Percentiles rank a stretch among this genome's conserved stretches.
Evolutionary conservation across 73 alveolate genomes (phyloP).

Genomic region (Tetrahymena thermophila): DNA sequence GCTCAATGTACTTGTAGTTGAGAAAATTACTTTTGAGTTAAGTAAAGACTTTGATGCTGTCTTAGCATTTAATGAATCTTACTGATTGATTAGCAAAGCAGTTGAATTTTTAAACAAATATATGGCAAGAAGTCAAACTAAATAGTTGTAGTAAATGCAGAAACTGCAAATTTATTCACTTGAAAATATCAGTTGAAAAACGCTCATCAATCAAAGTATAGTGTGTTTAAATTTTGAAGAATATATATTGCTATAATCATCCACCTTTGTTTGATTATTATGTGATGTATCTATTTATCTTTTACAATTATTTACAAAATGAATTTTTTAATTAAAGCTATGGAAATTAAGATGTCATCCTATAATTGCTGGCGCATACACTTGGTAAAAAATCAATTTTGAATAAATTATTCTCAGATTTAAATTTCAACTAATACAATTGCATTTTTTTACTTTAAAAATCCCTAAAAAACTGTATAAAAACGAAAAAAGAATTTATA

Average conservation of each 20-base stretch:
- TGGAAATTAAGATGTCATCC: too few species aligned
- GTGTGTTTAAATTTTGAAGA: background rate
- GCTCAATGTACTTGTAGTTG: background rate
- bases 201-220: background rate
- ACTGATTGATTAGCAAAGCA: background rate
- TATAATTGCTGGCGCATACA: too few species aligned
- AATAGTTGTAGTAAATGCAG: background rate
- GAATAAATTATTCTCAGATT: too few species aligned
- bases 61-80: background rate
- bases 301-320: background rate
- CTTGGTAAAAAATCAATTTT: too few species aligned
- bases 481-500: too few species aligned
- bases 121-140: background rate
- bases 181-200: background rate
- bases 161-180: background rate
- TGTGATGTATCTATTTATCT: background rate
- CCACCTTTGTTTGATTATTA: background rate
- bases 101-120: background rate
- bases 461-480: too few species aligned
- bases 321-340: background rate
- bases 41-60: background rate
- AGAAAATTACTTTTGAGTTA: background rate
- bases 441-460: too few species aligned
- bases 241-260: background rate
- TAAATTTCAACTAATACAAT: too few species aligned